A percentile compares a stretch with the other conserved stretches of the same genome.
Conservation (phyloP, 768 basidiomycete species). For the Hirschioporus abietinus region DNA sequence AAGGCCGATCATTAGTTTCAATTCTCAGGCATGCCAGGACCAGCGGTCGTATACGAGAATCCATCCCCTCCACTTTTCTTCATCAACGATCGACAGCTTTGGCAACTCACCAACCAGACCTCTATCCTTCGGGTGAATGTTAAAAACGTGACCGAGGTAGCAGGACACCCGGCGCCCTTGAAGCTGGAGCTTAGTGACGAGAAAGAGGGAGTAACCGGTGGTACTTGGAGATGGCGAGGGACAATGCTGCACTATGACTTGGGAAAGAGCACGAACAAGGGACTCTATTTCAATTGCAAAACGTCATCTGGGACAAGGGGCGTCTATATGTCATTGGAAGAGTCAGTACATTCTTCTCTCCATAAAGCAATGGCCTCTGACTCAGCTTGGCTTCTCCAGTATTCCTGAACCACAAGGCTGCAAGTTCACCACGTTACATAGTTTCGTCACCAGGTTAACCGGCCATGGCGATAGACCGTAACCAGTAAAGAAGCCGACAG, state of each 20-base stretch:
- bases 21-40: conserved; percentile 38
- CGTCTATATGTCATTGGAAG: conserved; percentile 42
- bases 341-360: conserved; percentile 30
- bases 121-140: conserved; percentile 51
- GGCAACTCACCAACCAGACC: conserved; percentile 50
- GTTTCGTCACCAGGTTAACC: conserved; percentile 22
- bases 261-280: conserved; percentile 35
- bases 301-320: conserved; percentile 31
- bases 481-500: not conserved
- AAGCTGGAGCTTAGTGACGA: conserved; percentile 41
- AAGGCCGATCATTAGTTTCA: not conserved
- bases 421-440: conserved; percentile 38
- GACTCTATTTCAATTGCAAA: conserved; percentile 38
- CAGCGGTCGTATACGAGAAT: conserved; percentile 36
- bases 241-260: conserved; percentile 46
- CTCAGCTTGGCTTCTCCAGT: conserved; percentile 17
- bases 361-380: not conserved
- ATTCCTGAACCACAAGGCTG: conserved; percentile 34
- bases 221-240: conserved; percentile 51
- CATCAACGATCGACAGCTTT: conserved; percentile 45
- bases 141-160: conserved; percentile 40
- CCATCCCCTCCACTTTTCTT: conserved; percentile 45
- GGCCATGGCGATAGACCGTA: not conserved
- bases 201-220: conserved; percentile 33
- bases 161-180: conserved; percentile 33